phyloP scores from a whole-genome alignment of 208 protist species.

The Trypanosoma brucei region DNA sequence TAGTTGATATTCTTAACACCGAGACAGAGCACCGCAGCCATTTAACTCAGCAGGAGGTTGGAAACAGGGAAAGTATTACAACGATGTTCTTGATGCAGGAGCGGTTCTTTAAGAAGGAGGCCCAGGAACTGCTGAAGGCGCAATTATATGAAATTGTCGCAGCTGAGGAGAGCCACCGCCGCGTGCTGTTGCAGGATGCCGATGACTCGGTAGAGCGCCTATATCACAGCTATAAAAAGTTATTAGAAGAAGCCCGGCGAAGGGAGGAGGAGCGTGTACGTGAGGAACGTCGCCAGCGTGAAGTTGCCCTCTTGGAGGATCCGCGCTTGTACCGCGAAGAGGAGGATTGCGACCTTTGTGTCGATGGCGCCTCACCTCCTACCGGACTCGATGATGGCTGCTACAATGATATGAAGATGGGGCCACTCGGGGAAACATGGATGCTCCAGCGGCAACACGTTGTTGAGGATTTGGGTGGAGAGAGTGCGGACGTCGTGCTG shows the following conservation, averaged over 20 bases:
- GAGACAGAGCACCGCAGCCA: constrained; percentile 30
- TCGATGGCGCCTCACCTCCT: neutral
- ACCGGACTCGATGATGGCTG: neutral
- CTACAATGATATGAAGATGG: neutral
- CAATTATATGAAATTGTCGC: constrained; percentile 32
- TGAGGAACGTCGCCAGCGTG: constrained; percentile 36
- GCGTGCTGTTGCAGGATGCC: constrained; percentile 27
- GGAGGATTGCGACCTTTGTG: constrained; percentile 15
- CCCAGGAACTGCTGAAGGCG: constrained; percentile 28
- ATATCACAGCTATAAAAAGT: constrained; percentile 25
- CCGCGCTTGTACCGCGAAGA: constrained; percentile 47
- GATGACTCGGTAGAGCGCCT: constrained; percentile 28
- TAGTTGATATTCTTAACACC: constrained; percentile 18
- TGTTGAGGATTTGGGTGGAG: constrained; percentile 34
- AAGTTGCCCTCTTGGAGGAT: constrained; percentile 34
- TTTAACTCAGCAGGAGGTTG: constrained; percentile 35
- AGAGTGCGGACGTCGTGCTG: constrained; percentile 10
- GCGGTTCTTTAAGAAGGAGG: constrained; percentile 36
- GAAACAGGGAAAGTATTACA: constrained; percentile 20
- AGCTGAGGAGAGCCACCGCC: constrained; percentile 35
- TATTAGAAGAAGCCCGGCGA: constrained; percentile 23
- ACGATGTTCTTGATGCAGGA: constrained; percentile 27
- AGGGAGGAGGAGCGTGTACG: constrained; percentile 34
- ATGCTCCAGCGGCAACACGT: constrained; percentile 35
- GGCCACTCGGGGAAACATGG: constrained; percentile 9